phyloP scores from a whole-genome alignment of 169 alveolate species.

The Hepatocystis sp. region DNA sequence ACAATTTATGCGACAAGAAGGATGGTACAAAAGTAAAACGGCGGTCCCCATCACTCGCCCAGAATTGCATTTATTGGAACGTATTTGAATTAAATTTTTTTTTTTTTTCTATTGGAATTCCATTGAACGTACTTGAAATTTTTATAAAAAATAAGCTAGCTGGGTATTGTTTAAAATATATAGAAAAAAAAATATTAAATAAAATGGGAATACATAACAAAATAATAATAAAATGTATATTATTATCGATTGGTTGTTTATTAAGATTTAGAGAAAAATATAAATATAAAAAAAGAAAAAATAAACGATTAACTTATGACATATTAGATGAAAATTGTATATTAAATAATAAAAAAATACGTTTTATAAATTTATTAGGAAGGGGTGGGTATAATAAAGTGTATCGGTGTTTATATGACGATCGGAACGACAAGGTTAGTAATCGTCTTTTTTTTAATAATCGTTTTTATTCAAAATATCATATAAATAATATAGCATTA shows the following conservation, averaged over 20 bases:
- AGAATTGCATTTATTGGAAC: conserved; percentile 78
- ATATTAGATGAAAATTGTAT: conserved; percentile 3
- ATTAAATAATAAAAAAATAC: conserved; percentile 26
- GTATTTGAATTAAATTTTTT: conserved; percentile 78
- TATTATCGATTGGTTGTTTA: conserved; percentile 60
- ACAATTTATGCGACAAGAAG: too few species aligned
- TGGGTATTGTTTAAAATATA: conserved; percentile 79
- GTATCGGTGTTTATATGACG: conserved; percentile 76
- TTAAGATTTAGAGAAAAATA: conserved; percentile 79
- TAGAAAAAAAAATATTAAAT: conserved; percentile 67
- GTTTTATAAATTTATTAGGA: conserved; percentile 77
- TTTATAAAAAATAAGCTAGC: conserved; percentile 77
- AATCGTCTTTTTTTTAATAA: conserved; percentile 14
- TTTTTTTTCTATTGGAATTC: conserved; percentile 77
- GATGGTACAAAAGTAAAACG: too few species aligned
- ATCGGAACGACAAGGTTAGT: too few species aligned
- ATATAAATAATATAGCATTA: conserved; percentile 50
- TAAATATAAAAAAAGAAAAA: conserved; percentile 60
- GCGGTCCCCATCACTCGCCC: conserved; percentile 75
- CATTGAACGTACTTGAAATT: conserved; percentile 60
- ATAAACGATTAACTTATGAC: conserved; percentile 10
- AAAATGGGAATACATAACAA: conserved; percentile 75
- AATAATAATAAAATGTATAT: conserved; percentile 62
- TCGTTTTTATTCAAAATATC: conserved; percentile 5
- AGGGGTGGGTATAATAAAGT: conserved; percentile 92